Evolutionary conservation across 345 rosid genomes (phyloP).

Genomic region (Limnanthes douglasii): DNA sequence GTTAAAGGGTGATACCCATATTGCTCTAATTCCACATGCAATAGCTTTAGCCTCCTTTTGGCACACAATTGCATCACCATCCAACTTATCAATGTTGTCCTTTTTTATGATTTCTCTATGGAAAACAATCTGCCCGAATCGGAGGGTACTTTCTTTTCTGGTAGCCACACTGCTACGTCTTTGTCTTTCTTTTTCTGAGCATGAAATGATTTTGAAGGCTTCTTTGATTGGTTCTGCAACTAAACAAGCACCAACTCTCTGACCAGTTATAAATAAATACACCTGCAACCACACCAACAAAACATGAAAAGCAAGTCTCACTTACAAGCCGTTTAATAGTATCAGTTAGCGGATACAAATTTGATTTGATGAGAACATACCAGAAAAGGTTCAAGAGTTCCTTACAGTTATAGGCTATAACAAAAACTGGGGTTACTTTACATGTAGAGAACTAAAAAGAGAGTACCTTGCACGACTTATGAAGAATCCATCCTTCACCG

Average conservation of each 20-base stretch:
- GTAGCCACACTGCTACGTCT: background rate
- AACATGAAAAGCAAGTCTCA: too few species aligned
- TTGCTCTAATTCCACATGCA: slow-evolving; percentile 71
- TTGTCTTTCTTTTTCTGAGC: slow-evolving; percentile 12
- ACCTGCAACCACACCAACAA: slow-evolving; percentile 45
- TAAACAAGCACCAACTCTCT: slow-evolving; percentile 55
- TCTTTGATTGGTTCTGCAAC: slow-evolving; percentile 72
- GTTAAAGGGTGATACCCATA: slow-evolving; percentile 79
- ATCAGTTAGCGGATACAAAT: too few species aligned
- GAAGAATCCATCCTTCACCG: slow-evolving; percentile 53
- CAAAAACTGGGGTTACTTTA: too few species aligned
- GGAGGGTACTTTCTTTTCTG: slow-evolving; percentile 30
- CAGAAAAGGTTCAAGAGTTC: too few species aligned
- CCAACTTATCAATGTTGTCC: slow-evolving; percentile 13
- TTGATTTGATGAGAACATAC: too few species aligned
- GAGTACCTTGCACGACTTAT: slow-evolving; percentile 45
- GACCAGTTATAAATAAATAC: slow-evolving; percentile 43
- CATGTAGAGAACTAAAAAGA: too few species aligned
- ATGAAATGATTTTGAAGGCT: slow-evolving; percentile 45
- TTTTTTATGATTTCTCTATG: slow-evolving; percentile 40
- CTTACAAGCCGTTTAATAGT: too few species aligned
- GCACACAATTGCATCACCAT: slow-evolving; percentile 33
- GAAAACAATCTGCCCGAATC: slow-evolving; percentile 44
- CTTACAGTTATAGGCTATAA: too few species aligned
- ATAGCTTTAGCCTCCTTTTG: slow-evolving; percentile 37